Conservation (phyloP, 106 monocot genomes). For the Phalaenopsis equestris region DNA sequence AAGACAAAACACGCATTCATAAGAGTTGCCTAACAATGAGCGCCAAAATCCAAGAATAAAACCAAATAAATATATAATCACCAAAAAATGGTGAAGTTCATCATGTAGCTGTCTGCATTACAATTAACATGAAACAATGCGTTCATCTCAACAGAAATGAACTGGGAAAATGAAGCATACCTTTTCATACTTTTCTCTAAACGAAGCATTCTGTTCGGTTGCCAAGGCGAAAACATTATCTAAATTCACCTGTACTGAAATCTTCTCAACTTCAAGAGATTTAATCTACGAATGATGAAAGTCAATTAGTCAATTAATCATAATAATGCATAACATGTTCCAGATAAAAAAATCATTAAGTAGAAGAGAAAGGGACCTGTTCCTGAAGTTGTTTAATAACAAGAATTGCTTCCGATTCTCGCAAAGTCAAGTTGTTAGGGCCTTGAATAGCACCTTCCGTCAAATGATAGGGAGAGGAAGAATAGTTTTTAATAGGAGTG, state of each 20-base stretch:
- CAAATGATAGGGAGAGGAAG: constrained; percentile 12
- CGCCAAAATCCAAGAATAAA: neutral
- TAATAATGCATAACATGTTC: neutral
- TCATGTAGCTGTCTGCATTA: neutral
- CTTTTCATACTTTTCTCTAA: constrained; percentile 52
- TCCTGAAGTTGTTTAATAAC: constrained; percentile 70
- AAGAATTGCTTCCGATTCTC: constrained; percentile 60
- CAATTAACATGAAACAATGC: constrained; percentile 2
- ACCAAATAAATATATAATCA: neutral
- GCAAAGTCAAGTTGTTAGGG: constrained; percentile 24
- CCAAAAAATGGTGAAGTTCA: neutral
- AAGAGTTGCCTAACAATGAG: neutral
- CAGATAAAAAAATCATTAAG: neutral
- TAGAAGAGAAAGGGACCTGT: constrained; percentile 38
- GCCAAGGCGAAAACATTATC: constrained; percentile 50
- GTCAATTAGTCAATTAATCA: constrained; percentile 26
- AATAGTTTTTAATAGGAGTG: constrained; percentile 5
- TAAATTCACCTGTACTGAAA: constrained; percentile 36
- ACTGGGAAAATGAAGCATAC: constrained; percentile 13
- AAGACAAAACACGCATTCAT: neutral
- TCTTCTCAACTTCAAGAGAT: constrained; percentile 47
- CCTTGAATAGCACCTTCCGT: constrained; percentile 13
- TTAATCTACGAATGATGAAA: neutral
- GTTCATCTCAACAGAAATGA: neutral
- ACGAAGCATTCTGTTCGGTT: constrained; percentile 50